Evolutionary conservation across 2,329 filamentous ascomycete species (phyloP).

Genomic region (Colletotrichum lindemuthianum): DNA sequence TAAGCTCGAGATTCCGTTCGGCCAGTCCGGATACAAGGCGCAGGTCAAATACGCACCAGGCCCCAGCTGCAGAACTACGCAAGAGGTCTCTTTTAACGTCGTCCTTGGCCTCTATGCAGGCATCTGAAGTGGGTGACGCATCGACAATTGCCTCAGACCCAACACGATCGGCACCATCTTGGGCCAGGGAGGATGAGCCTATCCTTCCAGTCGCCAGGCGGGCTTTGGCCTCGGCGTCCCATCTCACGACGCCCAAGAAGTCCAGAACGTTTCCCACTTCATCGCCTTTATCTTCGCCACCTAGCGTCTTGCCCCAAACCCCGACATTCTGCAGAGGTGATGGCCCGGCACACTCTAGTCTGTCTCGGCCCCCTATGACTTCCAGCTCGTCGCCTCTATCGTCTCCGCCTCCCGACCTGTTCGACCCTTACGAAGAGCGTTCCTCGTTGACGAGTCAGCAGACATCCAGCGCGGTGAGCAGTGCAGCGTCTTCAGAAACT

Average conservation of each 20-base stretch:
- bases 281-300: slow-evolving; percentile 51
- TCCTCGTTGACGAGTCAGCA: slow-evolving; percentile 48
- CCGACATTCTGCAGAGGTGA: not conserved
- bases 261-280: slow-evolving; percentile 37
- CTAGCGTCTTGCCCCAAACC: slow-evolving; percentile 26
- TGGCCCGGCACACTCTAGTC: slow-evolving; percentile 1
- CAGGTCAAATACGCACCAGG: slow-evolving; percentile 18
- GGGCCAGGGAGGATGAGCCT: too few species aligned
- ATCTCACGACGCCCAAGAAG: not conserved
- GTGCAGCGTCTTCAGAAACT: slow-evolving; percentile 55
- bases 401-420: slow-evolving; percentile 63
- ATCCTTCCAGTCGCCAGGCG: too few species aligned
- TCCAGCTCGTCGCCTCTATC: slow-evolving; percentile 65
- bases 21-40: slow-evolving; percentile 17
- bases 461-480: slow-evolving; percentile 47
- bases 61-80: slow-evolving; percentile 20
- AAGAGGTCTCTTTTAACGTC: slow-evolving; percentile 24
- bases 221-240: too few species aligned
- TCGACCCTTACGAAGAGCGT: slow-evolving; percentile 58
- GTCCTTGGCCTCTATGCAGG: slow-evolving; percentile 8
- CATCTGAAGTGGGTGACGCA: not conserved
- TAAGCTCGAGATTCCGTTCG: slow-evolving; percentile 27
- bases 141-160: not conserved
- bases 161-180: too few species aligned
- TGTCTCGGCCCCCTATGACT: not conserved